Percentiles rank a stretch among this genome's conserved stretches.
Conservation (phyloP, 169 alveolate genomes). For the Plasmodium malariae region DNA sequence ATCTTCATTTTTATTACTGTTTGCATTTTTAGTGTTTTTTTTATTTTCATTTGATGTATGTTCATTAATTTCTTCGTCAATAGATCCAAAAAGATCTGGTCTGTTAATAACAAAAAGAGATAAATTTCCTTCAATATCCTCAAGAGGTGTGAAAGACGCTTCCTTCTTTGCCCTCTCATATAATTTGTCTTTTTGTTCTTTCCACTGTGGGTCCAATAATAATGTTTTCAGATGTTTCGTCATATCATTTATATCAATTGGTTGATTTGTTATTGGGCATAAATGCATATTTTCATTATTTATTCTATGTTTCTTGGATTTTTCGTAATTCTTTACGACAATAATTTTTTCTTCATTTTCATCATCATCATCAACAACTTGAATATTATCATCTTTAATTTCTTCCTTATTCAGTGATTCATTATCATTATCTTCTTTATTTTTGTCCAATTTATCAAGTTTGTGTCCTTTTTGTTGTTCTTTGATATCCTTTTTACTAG, state of each 20-base stretch:
- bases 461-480: slow-evolving; percentile 16
- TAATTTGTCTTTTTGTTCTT: slow-evolving; percentile 91
- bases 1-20: slow-evolving; percentile 45
- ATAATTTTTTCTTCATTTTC: slow-evolving; percentile 90
- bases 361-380: slow-evolving; percentile 25
- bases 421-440: slow-evolving; percentile 66
- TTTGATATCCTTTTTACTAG: slow-evolving; percentile 28
- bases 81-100: slow-evolving; percentile 94
- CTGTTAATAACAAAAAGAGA: slow-evolving; percentile 91
- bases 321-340: slow-evolving; percentile 87
- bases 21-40: slow-evolving; percentile 24
- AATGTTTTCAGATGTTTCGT: slow-evolving; percentile 94
- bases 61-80: slow-evolving; percentile 90
- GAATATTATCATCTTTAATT: neutral
- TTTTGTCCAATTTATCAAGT: slow-evolving; percentile 40
- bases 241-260: slow-evolving; percentile 94
- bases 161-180: slow-evolving; percentile 91
- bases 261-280: slow-evolving; percentile 96
- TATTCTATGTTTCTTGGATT: slow-evolving; percentile 81
- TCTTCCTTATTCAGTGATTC: slow-evolving; percentile 55
- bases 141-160: slow-evolving; percentile 90
- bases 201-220: slow-evolving; percentile 97
- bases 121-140: slow-evolving; percentile 91
- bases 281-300: slow-evolving; percentile 87
- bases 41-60: slow-evolving; percentile 62